Evolutionary conservation across 2,329 filamentous ascomycete species (phyloP).

Genomic region (Trichoderma sp.): DNA sequence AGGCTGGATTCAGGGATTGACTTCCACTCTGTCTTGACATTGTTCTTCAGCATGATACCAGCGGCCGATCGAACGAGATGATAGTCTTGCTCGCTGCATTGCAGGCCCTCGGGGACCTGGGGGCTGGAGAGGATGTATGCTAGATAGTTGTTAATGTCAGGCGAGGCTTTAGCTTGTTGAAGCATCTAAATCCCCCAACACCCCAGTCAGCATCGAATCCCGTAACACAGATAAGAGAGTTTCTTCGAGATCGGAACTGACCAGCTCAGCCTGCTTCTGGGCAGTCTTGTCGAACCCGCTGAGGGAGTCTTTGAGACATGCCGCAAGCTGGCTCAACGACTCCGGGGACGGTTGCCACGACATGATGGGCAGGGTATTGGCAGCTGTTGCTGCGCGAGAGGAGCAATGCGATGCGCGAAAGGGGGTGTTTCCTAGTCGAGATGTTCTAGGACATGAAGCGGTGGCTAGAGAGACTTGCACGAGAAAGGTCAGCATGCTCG

Average conservation of each 20-base stretch:
- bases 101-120: constrained; percentile 63
- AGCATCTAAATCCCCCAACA: constrained; percentile 71
- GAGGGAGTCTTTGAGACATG: constrained; percentile 88
- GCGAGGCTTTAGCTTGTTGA: constrained; percentile 80
- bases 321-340: constrained; percentile 85
- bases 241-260: constrained; percentile 51
- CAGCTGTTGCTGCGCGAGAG: constrained; percentile 32
- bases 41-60: constrained; percentile 95
- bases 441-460: constrained; percentile 24
- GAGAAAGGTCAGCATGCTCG: constrained; percentile 18
- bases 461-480: neutral
- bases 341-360: constrained; percentile 90
- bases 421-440: neutral
- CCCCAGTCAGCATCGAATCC: constrained; percentile 21
- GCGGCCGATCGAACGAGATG: constrained; percentile 82
- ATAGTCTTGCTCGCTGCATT: constrained; percentile 64
- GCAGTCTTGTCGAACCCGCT: constrained; percentile 78
- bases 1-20: constrained; percentile 74
- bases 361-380: constrained; percentile 58
- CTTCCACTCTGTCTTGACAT: constrained; percentile 76
- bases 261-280: constrained; percentile 87
- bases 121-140: constrained; percentile 83
- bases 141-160: constrained; percentile 97
- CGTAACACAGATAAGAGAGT: neutral
- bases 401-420: constrained; percentile 27